Evolutionary conservation across 1,284 basidiomycete species (phyloP).

Genomic region (Sanguinoderma infundibulare): DNA sequence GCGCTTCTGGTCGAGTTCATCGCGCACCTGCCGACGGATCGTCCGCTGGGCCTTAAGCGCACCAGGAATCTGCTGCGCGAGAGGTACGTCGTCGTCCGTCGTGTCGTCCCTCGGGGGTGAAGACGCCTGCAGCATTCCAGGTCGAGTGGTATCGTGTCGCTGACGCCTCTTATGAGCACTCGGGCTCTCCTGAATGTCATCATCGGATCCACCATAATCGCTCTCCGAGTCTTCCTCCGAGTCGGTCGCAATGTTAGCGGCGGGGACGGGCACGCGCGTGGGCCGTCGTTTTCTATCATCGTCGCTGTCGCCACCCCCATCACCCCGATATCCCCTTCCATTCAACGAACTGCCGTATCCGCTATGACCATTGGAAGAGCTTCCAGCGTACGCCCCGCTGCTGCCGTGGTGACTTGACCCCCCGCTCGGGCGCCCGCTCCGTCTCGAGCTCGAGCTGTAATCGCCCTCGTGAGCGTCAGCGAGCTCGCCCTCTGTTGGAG

Average conservation of each 20-base stretch:
- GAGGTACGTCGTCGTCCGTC: slow-evolving; percentile 71
- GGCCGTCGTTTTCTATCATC: slow-evolving; percentile 39
- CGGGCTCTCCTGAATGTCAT: slow-evolving; percentile 39
- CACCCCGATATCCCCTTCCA: slow-evolving; percentile 34
- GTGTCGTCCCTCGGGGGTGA: slow-evolving; percentile 12
- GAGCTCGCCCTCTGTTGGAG: slow-evolving; percentile 3
- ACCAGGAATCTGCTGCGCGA: slow-evolving; percentile 77
- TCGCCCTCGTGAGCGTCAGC: slow-evolving; percentile 22
- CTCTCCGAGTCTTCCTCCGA: slow-evolving; percentile 45
- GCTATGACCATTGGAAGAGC: slow-evolving; percentile 15
- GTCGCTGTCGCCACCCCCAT: slow-evolving; percentile 36
- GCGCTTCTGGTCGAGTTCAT: slow-evolving; percentile 65
- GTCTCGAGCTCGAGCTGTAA: slow-evolving; percentile 8
- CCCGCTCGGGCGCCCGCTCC: slow-evolving; percentile 30
- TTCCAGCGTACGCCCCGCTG: slow-evolving; percentile 11
- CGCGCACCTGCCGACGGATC: slow-evolving; percentile 70
- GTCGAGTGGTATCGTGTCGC: slow-evolving; percentile 22
- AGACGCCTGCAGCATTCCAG: slow-evolving; percentile 12
- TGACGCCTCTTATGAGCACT: slow-evolving; percentile 1
- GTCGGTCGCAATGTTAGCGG: slow-evolving; percentile 39
- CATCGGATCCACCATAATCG: slow-evolving; percentile 47
- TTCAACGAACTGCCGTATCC: slow-evolving; percentile 19
- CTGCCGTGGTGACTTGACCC: slow-evolving; percentile 14
- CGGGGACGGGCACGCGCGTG: slow-evolving; percentile 25
- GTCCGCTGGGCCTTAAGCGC: slow-evolving; percentile 79